Evolutionary conservation across 805 yeast genomes (phyloP), one percentile per base, ranked within the genome.

Genomic region (Wickerhamomyces alni): DNA sequence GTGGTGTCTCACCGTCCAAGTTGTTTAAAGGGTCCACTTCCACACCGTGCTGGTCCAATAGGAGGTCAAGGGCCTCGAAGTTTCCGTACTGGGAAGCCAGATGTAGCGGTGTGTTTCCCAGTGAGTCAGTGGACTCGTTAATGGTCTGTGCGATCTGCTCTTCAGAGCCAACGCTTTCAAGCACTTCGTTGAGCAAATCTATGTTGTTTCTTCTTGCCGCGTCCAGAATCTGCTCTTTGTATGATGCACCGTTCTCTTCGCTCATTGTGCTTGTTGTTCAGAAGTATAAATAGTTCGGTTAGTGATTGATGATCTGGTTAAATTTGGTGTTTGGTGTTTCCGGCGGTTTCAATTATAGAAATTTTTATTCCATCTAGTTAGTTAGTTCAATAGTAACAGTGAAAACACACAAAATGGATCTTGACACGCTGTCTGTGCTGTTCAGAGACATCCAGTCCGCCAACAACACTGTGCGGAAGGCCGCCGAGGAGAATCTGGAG

Each of bases 201-300:
- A 77, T 72, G 59, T 91, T 93, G 68, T 91, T 85, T 61, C 96
- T 72, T 57, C 98, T 79, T 8, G 94, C 80, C 3, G 91, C 80
- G 50, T 91, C 97, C 32, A 93, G 67, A 35, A 91, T 62, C 64
- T 87, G 96, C 59, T 91, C 91, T 17, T 73, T 63, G 42, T 72
- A 72, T 8, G 84, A 70, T 6, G 97, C 97, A 31, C 96, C 96
- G 46, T 75, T 77, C 21, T 58, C 54, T 10, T 18, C 34, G 24
- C 33, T 30, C 33, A 30, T 30, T 15, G 44, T 36, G 48, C 40
- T 43, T 30, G 30, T 17, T 17, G 27, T 21, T 34, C 30, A n/a
- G n/a, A n/a, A n/a, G n/a, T n/a, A n/a, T n/a, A n/a, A n/a, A n/a
- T n/a, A n/a, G n/a, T n/a, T n/a, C n/a, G n/a, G n/a, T n/a, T n/a